Evolutionary conservation across 1,139 yeast genomes (phyloP).

Genomic region (Taphrina flavorubra): DNA sequence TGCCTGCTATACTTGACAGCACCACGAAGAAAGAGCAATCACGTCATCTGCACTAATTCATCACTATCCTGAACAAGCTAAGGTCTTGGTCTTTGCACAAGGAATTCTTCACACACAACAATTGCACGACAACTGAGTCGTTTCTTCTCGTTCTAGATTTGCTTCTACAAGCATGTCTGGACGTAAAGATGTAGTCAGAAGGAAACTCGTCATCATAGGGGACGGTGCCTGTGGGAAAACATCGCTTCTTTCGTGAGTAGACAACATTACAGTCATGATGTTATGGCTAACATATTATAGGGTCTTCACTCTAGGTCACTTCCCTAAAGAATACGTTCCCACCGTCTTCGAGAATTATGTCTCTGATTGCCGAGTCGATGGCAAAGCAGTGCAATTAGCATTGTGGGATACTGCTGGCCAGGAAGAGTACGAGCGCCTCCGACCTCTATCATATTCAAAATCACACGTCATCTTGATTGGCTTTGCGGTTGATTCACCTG

Average conservation of each 20-base stretch:
- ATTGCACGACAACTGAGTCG: neutral
- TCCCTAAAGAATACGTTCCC: conserved; percentile 73
- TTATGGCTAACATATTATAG: conserved; percentile 3
- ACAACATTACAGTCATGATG: neutral
- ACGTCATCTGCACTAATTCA: no score
- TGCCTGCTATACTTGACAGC: no score
- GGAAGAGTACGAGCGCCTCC: conserved; percentile 68
- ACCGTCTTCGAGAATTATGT: conserved; percentile 95
- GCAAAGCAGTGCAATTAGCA: conserved; percentile 85
- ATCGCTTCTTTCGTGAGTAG: conserved; percentile 65
- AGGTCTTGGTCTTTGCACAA: no score
- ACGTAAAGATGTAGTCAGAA: conserved; percentile 51
- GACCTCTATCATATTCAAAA: conserved; percentile 71
- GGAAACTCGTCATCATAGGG: conserved; percentile 85
- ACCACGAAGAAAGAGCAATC: no score
- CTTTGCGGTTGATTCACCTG: conserved; percentile 69
- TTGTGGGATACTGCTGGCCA: conserved; percentile 98
- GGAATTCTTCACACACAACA: neutral
- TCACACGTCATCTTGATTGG: conserved; percentile 73
- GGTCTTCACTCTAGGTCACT: conserved; percentile 87
- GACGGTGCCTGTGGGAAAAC: conserved; percentile 98
- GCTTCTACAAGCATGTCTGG: conserved; percentile 18
- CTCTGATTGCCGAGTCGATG: conserved; percentile 90
- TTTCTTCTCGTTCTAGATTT: neutral
- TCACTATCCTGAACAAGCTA: no score